phyloP scores from a whole-genome alignment of 2,329 filamentous ascomycete species.

The Aspergillaceae sp. region DNA sequence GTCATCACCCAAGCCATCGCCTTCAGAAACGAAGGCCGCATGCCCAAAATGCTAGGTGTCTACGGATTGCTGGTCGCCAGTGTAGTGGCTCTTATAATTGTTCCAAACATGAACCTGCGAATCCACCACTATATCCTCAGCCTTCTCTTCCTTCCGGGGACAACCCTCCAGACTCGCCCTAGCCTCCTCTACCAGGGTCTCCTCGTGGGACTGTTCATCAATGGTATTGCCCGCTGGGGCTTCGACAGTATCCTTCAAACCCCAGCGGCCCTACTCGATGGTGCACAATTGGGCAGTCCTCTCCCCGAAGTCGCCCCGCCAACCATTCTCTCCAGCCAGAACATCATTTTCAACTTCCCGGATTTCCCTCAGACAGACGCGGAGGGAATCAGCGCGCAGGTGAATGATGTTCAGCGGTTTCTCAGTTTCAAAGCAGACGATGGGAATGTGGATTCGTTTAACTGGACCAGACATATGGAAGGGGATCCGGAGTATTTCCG shows the following conservation, averaged over 20 bases:
- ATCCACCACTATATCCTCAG: slow-evolving; percentile 58
- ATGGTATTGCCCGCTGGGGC: slow-evolving; percentile 56
- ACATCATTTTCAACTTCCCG: slow-evolving; percentile 31
- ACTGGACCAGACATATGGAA: slow-evolving; percentile 25
- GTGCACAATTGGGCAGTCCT: slow-evolving; percentile 24
- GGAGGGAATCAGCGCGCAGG: slow-evolving; percentile 50
- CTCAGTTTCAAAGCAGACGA: slow-evolving; percentile 42
- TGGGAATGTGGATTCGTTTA: slow-evolving; percentile 18
- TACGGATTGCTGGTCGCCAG: slow-evolving; percentile 37
- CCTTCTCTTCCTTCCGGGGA: slow-evolving; percentile 51
- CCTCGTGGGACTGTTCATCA: slow-evolving; percentile 54
- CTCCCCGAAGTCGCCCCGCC: slow-evolving; percentile 22
- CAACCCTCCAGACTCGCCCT: slow-evolving; percentile 50
- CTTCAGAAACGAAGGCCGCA: slow-evolving; percentile 50
- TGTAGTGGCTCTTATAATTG: slow-evolving; percentile 42
- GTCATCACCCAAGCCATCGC: slow-evolving; percentile 49
- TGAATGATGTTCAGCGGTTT: slow-evolving; percentile 55
- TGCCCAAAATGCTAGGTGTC: slow-evolving; percentile 38
- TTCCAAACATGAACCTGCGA: slow-evolving; percentile 51
- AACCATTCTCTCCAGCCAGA: slow-evolving; percentile 11
- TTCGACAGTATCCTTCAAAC: slow-evolving; percentile 54
- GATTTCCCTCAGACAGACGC: slow-evolving; percentile 33
- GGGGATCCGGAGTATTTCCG: slow-evolving; percentile 34
- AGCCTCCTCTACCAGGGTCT: slow-evolving; percentile 54
- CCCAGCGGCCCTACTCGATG: slow-evolving; percentile 39